Conservation (phyloP, 1,284 basidiomycete genomes). For the Papiliotrema laurentii region DNA sequence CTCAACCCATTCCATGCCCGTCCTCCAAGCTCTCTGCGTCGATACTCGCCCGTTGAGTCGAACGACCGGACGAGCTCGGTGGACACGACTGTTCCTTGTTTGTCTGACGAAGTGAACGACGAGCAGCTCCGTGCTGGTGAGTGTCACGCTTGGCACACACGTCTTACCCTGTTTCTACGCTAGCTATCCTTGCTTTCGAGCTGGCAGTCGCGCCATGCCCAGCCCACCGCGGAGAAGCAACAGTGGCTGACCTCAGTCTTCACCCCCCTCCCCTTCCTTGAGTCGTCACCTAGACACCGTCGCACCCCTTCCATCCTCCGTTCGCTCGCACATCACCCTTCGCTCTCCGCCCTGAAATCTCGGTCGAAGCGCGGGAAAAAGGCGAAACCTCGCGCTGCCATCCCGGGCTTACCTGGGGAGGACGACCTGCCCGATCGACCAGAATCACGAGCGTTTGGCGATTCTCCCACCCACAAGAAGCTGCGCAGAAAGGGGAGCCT, state of each 20-base stretch:
- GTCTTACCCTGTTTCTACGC: too few relatives aligned
- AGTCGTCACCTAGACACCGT: background rate
- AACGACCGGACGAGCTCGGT: background rate
- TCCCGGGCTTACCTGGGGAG: background rate
- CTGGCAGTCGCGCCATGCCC: too few relatives aligned
- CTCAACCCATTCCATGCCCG: constrained; percentile 6
- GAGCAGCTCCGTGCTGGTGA: background rate
- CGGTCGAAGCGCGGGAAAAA: constrained; percentile 15
- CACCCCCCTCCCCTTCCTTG: background rate
- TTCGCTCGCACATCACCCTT: constrained; percentile 31
- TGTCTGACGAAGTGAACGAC: background rate
- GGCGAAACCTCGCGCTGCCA: background rate
- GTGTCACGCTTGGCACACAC: too few relatives aligned
- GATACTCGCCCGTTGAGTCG: background rate
- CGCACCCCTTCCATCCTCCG: constrained; percentile 28
- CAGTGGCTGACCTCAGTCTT: background rate
- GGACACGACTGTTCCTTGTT: background rate
- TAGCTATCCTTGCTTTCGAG: too few relatives aligned
- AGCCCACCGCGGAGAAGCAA: too few relatives aligned
- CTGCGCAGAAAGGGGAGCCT: constrained; percentile 5
- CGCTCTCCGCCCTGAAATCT: constrained; percentile 23
- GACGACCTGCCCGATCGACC: background rate
- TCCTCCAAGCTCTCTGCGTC: background rate
- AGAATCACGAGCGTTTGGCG: background rate
- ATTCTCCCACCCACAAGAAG: constrained; percentile 7